Evolutionary conservation across 805 yeast genomes (phyloP).

Genomic region (Tetrapisispora nanseiensis): DNA sequence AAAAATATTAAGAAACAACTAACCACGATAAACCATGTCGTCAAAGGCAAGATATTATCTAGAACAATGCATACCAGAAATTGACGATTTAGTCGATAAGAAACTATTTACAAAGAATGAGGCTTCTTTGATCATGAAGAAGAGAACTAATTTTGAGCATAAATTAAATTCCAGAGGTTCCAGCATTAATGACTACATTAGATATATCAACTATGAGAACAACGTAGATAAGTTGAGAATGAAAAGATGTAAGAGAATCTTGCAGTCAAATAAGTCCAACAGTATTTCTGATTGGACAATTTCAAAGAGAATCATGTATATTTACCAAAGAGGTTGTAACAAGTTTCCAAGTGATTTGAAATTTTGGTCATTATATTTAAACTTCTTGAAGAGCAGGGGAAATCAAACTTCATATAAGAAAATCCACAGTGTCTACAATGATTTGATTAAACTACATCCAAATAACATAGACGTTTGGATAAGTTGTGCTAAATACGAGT

Average conservation of each 20-base stretch:
- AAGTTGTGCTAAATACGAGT: slow-evolving; percentile 88
- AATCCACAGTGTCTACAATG: slow-evolving; percentile 66
- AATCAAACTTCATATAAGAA: slow-evolving; percentile 55
- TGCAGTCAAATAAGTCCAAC: slow-evolving; percentile 46
- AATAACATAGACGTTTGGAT: slow-evolving; percentile 85
- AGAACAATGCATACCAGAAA: slow-evolving; percentile 77
- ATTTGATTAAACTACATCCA: slow-evolving; percentile 81
- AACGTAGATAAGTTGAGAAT: slow-evolving; percentile 69
- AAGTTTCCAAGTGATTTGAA: slow-evolving; percentile 69
- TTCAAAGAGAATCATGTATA: slow-evolving; percentile 65
- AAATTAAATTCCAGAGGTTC: slow-evolving; percentile 77
- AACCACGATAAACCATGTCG: slow-evolving; percentile 30
- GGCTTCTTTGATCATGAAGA: slow-evolving; percentile 74
- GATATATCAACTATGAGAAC: slow-evolving; percentile 70
- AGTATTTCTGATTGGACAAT: slow-evolving; percentile 84
- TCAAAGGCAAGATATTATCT: slow-evolving; percentile 46
- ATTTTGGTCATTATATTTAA: slow-evolving; percentile 71
- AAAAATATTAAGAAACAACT: neutral
- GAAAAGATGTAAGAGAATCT: slow-evolving; percentile 58
- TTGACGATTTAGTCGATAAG: slow-evolving; percentile 74
- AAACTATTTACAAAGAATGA: slow-evolving; percentile 78
- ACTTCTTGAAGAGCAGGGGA: slow-evolving; percentile 47
- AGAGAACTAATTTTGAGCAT: slow-evolving; percentile 93
- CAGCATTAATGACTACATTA: slow-evolving; percentile 62
- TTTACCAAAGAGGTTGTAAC: slow-evolving; percentile 73